Percentiles rank a stretch among this genome's conserved stretches.
Evolutionary conservation across 2,329 filamentous ascomycete species (phyloP).

Genomic region (Colletotrichum theobromicola): DNA sequence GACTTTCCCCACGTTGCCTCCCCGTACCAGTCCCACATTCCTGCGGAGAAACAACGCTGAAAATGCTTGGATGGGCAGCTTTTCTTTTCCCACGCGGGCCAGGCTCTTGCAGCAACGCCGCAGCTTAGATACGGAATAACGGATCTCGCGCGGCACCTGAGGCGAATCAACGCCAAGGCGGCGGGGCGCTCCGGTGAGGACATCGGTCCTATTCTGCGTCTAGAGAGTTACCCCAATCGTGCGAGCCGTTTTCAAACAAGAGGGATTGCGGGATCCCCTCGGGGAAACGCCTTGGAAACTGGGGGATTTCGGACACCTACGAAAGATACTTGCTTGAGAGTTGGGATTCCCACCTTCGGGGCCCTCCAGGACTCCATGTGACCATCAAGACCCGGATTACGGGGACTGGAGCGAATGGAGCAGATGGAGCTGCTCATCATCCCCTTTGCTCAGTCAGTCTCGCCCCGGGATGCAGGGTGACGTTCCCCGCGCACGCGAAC

Average conservation of each 20-base stretch:
- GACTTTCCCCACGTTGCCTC: not conserved
- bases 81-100: not conserved
- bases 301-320: not conserved
- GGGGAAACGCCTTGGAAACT: not conserved
- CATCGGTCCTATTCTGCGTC: slow-evolving; percentile 1
- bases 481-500: slow-evolving; percentile 8
- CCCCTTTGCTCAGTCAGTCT: not conserved
- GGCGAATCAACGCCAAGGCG: not conserved
- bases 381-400: not conserved
- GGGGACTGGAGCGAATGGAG: not conserved
- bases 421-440: not conserved
- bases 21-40: not conserved
- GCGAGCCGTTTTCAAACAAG: not conserved
- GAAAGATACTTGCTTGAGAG: not conserved
- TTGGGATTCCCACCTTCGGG: not conserved
- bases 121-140: not conserved
- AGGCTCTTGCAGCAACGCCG: not conserved
- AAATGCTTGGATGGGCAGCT: not conserved
- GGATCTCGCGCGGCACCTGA: slow-evolving; percentile 7
- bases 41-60: not conserved
- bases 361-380: not conserved
- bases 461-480: slow-evolving; percentile 13
- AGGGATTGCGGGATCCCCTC: slow-evolving; percentile 11
- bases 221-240: not conserved
- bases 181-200: not conserved